Conservation (phyloP, 768 basidiomycete species). For the Leccinum barrowsii region DNA sequence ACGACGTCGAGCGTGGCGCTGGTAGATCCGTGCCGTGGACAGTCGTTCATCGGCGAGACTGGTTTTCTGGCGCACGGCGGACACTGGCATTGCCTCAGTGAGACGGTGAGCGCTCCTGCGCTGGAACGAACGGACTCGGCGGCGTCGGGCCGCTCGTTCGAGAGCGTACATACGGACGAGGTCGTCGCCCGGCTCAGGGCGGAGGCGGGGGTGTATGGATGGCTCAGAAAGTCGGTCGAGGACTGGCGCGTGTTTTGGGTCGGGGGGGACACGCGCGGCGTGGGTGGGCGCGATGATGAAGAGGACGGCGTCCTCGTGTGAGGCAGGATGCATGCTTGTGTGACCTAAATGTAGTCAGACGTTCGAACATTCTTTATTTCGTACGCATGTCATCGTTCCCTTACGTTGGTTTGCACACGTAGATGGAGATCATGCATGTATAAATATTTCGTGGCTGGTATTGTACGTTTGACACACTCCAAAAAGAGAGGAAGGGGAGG, state of each 20-base stretch:
- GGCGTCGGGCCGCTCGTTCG: conserved; percentile 43
- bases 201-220: conserved; percentile 72
- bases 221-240: conserved; percentile 67
- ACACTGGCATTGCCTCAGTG: conserved; percentile 39
- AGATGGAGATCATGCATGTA: conserved; percentile 9
- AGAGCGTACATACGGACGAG: conserved; percentile 54
- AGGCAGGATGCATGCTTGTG: not conserved
- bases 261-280: conserved; percentile 48
- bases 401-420: not conserved
- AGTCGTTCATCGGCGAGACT: conserved; percentile 63
- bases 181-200: conserved; percentile 41
- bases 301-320: conserved; percentile 31
- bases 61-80: conserved; percentile 46
- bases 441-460: conserved; percentile 20
- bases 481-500: conserved; percentile 4
- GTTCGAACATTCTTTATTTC: not conserved
- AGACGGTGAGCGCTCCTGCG: conserved; percentile 21
- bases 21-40: conserved; percentile 47
- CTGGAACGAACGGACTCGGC: conserved; percentile 45
- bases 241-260: conserved; percentile 86
- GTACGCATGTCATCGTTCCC: not conserved
- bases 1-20: conserved; percentile 30
- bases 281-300: conserved; percentile 25
- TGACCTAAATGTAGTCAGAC: not conserved
- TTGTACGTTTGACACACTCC: conserved; percentile 16